These are phyloP conservation scores for Podospora fimiseda DNA, from an alignment of 495 filamentous ascomycete species.

Conservation along the genomic window DNA sequence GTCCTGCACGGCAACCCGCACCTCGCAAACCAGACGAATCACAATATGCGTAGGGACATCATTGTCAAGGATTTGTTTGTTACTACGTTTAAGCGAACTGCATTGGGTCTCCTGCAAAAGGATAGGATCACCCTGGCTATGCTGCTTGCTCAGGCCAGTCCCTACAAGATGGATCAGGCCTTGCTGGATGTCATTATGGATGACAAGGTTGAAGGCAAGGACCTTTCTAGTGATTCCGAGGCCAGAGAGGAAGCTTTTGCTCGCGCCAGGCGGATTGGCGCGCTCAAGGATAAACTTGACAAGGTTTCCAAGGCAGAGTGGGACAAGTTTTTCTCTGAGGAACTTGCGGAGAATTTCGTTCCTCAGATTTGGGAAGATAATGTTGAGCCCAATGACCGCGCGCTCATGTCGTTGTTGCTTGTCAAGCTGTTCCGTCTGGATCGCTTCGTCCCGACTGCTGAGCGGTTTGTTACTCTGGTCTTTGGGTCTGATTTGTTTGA, in stretches of 20 bases:
- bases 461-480: slow-evolving; percentile 80
- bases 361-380: slow-evolving; percentile 67
- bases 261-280: slow-evolving; percentile 57
- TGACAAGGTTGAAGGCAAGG: slow-evolving; percentile 63
- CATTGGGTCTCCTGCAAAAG: slow-evolving; percentile 85
- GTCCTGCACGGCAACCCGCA: slow-evolving; percentile 78
- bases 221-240: slow-evolving; percentile 64
- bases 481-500: slow-evolving; percentile 84
- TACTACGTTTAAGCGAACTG: slow-evolving; percentile 86
- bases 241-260: slow-evolving; percentile 62
- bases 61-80: slow-evolving; percentile 87
- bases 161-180: slow-evolving; percentile 85
- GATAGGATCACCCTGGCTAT: slow-evolving; percentile 94
- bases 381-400: slow-evolving; percentile 59
- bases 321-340: slow-evolving; percentile 75
- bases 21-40: slow-evolving; percentile 63
- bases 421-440: slow-evolving; percentile 94
- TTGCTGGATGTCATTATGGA: slow-evolving; percentile 85
- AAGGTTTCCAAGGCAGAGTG: slow-evolving; percentile 56
- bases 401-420: slow-evolving; percentile 77
- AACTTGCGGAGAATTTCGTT: slow-evolving; percentile 82
- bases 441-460: slow-evolving; percentile 84
- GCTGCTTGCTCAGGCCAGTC: slow-evolving; percentile 87
- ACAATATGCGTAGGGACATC: slow-evolving; percentile 70
- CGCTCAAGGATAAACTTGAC: slow-evolving; percentile 69